Base-by-base conservation (phyloP, 176 grass and related monocot species). In the bread wheat (Triticum aestivum) region DNA sequence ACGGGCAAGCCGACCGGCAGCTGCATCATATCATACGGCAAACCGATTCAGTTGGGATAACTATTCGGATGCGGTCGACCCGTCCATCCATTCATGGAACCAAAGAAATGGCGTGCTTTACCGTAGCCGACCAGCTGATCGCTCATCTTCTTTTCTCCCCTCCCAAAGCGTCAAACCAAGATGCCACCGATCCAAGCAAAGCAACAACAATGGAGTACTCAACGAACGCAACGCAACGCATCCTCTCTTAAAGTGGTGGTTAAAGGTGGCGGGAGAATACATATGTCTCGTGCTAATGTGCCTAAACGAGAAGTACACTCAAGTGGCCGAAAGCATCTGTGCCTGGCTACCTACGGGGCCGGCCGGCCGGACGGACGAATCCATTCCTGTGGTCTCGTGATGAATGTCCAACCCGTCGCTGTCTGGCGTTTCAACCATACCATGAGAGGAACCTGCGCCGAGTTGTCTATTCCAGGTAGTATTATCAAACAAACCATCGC, bases 381-480 rank as follows among this genome's bases (percentile, higher is more conserved):
- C 42, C 42, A 44, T 44, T 44, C 42, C 42, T 44, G 42, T 44
- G 42, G 42, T 44, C 42, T 44, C 42, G 42, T 44, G 42, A 44
- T 44, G 42, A 44, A 44, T 44, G 42, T 44, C 42, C 42, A 44
- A 44, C 42, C 42, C 42, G 42, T 44, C 42, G 9, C 42, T 44
- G 42, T 44, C 42, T 3, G 11, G 42, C 45, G 32, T 76, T 21
- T 76, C 45, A 76, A 76, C 73, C 73, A 76, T 76, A 17, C 26
- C 29, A 27, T 32, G 45, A 3, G 44, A 14, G 73, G 45, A 75
- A 76, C 73, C 45, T 76, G 27, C 47, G 73, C 45, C 27, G 47
- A 49, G 47, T 76, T 76, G 73, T 76, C 73, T 76, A 33, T 54
- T 76, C 73, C 44, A 47, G 44, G 44, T 4, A 76, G 42, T 47